Evolutionary conservation across 2,329 filamentous ascomycete genomes (phyloP), one percentile per base, ranked within the genome.

Genomic region (Hypoxylon sp.): DNA sequence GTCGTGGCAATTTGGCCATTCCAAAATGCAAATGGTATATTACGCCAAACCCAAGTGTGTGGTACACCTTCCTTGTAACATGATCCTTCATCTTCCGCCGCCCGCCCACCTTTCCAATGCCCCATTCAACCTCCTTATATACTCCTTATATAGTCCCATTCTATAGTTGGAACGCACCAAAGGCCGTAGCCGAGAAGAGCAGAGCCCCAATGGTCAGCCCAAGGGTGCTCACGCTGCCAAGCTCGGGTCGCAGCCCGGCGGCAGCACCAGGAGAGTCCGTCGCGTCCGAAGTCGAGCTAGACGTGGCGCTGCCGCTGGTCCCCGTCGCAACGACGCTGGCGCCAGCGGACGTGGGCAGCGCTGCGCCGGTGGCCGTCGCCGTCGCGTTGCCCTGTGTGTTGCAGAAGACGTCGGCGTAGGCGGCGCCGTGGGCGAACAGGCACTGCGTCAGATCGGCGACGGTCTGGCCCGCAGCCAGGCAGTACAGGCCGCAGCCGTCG

Each of bases 401-500:
- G 75, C 82, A 85, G 70, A 83, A 85, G 65, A 84, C 77, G 6
- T 77, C 68, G 8, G 66, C 62, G 51, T 74, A 69, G 26, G 70
- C 65, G 26, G 78, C 78, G 30, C 80, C 80, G 50, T 80, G 70
- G 30, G 73, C 67, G 50, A 67, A 74, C 13, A 85, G 72, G 66
- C 83, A 85, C 3, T 70, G 30, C 4, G 71, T 70, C 32, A 82
- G 70, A 4, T 75, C 68, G 10, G 65, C 57, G 52, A 80, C 70
- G 20, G 68, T 73, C 65, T 82, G 80, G 44, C 70, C 78, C 41
- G 75, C 71, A 0, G 79, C 80, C 15, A 80, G 79, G 68, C 83
- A 85, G 80, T 84, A 85, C 62, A 84, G 68, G 15, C 80, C 81
- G 75, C 83, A 85, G 69, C 78, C 73, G 71, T 79, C 69, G 70